These are phyloP conservation scores for Annulohypoxylon maeteangense DNA, from an alignment of 495 filamentous ascomycete species.

Conservation along the genomic window DNA sequence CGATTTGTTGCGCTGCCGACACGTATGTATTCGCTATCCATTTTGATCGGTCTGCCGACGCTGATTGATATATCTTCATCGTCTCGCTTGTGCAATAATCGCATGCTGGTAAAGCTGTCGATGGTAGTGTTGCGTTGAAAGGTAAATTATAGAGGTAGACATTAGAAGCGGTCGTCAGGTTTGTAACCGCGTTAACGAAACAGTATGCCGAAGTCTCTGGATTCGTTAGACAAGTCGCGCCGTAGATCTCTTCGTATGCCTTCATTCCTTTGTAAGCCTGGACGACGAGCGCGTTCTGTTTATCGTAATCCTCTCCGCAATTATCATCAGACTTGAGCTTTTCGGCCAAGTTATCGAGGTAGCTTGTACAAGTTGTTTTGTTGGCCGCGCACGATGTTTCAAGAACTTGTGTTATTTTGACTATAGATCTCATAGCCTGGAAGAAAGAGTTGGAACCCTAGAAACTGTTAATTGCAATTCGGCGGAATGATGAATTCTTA, in stretches of 20 bases:
- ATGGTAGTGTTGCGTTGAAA: constrained; percentile 74
- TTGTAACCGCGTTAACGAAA: constrained; percentile 87
- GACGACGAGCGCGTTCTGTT: constrained; percentile 73
- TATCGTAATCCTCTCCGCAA: constrained; percentile 76
- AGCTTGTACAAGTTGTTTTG: constrained; percentile 64
- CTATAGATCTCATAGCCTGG: constrained; percentile 70
- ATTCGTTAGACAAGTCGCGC: constrained; percentile 78
- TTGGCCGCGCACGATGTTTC: constrained; percentile 76
- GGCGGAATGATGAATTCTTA: not conserved
- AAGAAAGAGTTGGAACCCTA: constrained; percentile 75
- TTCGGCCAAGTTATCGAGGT: constrained; percentile 68
- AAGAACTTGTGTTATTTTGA: constrained; percentile 74
- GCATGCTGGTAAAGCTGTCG: constrained; percentile 72
- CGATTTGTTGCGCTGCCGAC: constrained; percentile 70
- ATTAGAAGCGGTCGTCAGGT: constrained; percentile 71
- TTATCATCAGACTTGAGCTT: constrained; percentile 65
- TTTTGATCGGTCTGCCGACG: constrained; percentile 67
- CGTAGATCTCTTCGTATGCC: constrained; percentile 78
- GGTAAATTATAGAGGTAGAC: constrained; percentile 86
- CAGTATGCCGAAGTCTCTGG: constrained; percentile 67
- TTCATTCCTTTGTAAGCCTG: constrained; percentile 78
- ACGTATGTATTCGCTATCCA: constrained; percentile 69
- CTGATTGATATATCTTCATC: constrained; percentile 73
- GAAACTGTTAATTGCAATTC: constrained; percentile 39
- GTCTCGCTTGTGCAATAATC: constrained; percentile 73